Base-by-base conservation (phyloP, 1,284 basidiomycete genomes). In the Ganoderma lucidum region DNA sequence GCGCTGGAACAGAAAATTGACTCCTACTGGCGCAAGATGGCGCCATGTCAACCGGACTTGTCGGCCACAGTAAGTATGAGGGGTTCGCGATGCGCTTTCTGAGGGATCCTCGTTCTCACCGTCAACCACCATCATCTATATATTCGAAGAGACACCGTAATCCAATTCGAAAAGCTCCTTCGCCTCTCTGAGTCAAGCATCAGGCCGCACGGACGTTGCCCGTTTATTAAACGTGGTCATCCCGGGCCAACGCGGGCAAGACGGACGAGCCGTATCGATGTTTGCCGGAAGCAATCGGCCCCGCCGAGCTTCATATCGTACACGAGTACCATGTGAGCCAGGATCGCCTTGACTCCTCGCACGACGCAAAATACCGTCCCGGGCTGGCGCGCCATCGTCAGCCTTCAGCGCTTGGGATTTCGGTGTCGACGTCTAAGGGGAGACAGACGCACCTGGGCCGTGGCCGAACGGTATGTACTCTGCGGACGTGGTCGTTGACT, bases 321-420 rank as follows among this genome's bases (percentile, higher is more conserved):
- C 60, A 80, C 82, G 42, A 84, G 42, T 3, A 87, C 68, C 14
- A 85, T 73, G 65, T 85, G 78, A 6, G 82, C 83, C 42, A 87
- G 71, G 78, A 86, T 81, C 0, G 79, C 76, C 74, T 87, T 87
- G 45, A 87, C 74, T 23, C 23, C 73, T 83, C 82, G 66, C 79
- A 82, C 14, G 80, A 81, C 0, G 85, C 84, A 70, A 87, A 86
- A 77, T 84, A 85, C 3, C 84, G 78, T 1, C 84, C 85, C 4
- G 85, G 84, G 68, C 83, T 80, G 65, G 2, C 8, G 23, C 23
- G 23, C 0, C 12, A 15, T 6, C 28, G 14, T 41, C 39, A 41
- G 39, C 12, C 9, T 6, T 41, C 39, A 41, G 39, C 12, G 39
- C 12, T 41, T 9, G 12, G 39, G 0, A 2, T 41, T 41, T 9